Evolutionary conservation across 345 rosid genomes (phyloP).

Genomic region (Trapa bicornis): DNA sequence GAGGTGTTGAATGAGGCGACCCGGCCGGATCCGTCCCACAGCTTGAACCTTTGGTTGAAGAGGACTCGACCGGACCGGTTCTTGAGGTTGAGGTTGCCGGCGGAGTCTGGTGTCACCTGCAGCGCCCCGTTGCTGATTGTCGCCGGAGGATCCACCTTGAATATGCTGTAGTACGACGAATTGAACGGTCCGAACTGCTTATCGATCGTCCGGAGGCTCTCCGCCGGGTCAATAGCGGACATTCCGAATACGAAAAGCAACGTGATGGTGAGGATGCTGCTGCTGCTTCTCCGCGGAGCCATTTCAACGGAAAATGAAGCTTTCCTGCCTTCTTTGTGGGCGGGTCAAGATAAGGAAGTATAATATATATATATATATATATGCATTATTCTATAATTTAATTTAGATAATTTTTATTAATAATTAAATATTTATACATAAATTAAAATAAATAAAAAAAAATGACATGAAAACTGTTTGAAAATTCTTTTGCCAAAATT

Average conservation of each 20-base stretch:
- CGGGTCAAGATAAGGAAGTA: too few species aligned
- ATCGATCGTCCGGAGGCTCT: not conserved
- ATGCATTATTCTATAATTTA: too few species aligned
- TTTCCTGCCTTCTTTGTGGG: not conserved
- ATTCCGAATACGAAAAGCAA: not conserved
- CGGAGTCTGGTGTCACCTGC: slow-evolving; percentile 32
- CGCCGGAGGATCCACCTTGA: slow-evolving; percentile 9
- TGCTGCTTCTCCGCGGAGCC: not conserved
- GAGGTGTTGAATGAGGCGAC: slow-evolving; percentile 30
- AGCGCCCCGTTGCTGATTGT: slow-evolving; percentile 22
- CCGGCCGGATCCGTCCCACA: slow-evolving; percentile 12
- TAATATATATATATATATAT: too few species aligned
- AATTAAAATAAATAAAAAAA: too few species aligned
- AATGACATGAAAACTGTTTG: too few species aligned
- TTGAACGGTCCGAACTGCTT: slow-evolving; percentile 19
- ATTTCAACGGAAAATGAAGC: not conserved
- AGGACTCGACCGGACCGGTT: slow-evolving; percentile 22
- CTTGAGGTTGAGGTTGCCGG: slow-evolving; percentile 9
- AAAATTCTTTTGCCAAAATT: too few species aligned
- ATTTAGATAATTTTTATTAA: too few species aligned
- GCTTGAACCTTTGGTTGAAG: slow-evolving; percentile 10
- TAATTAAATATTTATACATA: too few species aligned
- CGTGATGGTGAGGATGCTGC: not conserved
- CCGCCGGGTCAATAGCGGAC: not conserved
- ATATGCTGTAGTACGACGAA: slow-evolving; percentile 8